A percentile compares a stretch with the other conserved stretches of the same genome.
These are phyloP conservation scores for Pseudevernia furfuracea DNA, from an alignment of 495 filamentous ascomycete species.

Conservation along the genomic window DNA sequence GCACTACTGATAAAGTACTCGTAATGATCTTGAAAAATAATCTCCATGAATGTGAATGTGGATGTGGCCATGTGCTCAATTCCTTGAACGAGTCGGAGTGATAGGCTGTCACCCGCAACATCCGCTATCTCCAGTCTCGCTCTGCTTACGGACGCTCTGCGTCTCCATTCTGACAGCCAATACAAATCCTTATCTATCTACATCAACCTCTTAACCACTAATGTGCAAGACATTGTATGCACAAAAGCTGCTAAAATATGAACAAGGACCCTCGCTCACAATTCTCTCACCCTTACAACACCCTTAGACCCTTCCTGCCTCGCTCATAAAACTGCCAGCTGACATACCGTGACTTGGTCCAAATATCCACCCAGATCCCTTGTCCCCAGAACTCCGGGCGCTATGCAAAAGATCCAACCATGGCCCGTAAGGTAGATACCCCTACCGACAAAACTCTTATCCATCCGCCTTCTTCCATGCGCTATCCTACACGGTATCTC, in stretches of 20 bases:
- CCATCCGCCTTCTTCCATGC: background rate
- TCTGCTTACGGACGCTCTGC: background rate
- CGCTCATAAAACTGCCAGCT: background rate
- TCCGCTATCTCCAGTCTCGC: background rate
- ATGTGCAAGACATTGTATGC: background rate
- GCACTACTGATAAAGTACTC: no score
- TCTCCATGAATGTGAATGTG: no score
- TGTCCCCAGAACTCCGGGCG: constrained; percentile 1
- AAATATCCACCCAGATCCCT: background rate
- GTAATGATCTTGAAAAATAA: no score
- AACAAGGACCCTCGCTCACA: background rate
- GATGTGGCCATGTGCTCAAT: background rate
- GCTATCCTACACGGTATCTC: constrained; percentile 12
- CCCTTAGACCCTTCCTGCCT: background rate
- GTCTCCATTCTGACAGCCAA: background rate
- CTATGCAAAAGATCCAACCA: constrained; percentile 13
- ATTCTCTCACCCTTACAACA: background rate
- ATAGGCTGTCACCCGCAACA: background rate
- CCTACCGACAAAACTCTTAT: background rate
- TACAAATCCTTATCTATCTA: background rate
- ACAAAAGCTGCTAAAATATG: background rate
- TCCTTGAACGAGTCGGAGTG: background rate
- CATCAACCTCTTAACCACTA: background rate
- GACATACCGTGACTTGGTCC: background rate
- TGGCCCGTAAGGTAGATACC: background rate